phyloP scores from a whole-genome alignment of 768 basidiomycete species.

The Collybia nuda region DNA sequence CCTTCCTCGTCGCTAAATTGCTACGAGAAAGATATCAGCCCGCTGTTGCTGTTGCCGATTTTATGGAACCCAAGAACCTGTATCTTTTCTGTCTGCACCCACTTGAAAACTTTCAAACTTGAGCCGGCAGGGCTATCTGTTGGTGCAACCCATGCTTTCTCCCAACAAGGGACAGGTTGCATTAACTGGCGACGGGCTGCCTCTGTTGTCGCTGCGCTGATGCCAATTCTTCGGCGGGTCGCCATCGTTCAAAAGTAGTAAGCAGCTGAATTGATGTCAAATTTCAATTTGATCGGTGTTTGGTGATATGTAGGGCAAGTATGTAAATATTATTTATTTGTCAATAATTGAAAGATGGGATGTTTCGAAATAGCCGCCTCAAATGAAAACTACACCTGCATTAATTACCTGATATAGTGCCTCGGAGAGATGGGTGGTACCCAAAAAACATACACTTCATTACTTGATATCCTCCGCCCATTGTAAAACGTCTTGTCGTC shows the following conservation, averaged over 20 bases:
- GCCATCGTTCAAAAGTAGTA: constrained; percentile 44
- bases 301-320: no score
- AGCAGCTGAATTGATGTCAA: no score
- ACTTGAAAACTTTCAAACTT: constrained; percentile 67
- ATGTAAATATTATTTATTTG: no score
- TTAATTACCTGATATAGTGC: no score
- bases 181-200: constrained; percentile 83
- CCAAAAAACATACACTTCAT: not conserved
- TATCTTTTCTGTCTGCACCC: constrained; percentile 77
- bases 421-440: no score
- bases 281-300: no score
- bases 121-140: constrained; percentile 56
- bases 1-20: constrained; percentile 89
- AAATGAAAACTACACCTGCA: no score
- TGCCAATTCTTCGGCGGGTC: constrained; percentile 73
- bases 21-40: constrained; percentile 31
- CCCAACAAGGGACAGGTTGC: constrained; percentile 88
- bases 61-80: constrained; percentile 45
- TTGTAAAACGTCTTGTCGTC: constrained; percentile 43
- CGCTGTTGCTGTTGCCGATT: not conserved
- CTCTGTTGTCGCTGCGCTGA: constrained; percentile 75
- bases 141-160: constrained; percentile 69
- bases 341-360: no score
- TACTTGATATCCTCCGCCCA: constrained; percentile 55
- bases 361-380: no score